phyloP scores from a whole-genome alignment of 352 stramenopile genomes.

The Globisporangium polare region DNA sequence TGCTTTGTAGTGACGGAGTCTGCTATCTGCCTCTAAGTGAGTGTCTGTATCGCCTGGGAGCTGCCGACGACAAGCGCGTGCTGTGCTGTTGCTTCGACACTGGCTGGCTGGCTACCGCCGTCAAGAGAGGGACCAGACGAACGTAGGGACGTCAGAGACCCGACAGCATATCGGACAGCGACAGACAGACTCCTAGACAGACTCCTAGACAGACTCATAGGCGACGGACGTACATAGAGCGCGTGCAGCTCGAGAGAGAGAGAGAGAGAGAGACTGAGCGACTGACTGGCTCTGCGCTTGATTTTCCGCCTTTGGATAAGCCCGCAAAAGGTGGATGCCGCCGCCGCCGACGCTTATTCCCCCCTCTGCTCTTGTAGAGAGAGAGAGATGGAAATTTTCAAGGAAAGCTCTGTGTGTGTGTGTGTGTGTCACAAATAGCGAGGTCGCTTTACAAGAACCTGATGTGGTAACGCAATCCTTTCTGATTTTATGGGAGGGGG shows the following conservation, averaged over 20 bases:
- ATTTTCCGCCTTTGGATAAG: neutral
- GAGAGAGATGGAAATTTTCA: neutral
- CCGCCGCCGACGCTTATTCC: no score
- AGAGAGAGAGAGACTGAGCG: neutral
- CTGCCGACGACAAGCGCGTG: neutral
- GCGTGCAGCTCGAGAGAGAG: slow-evolving; percentile 5
- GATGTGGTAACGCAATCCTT: no score
- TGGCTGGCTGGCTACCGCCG: neutral
- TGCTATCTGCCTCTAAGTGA: neutral
- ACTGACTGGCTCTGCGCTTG: slow-evolving; percentile 6
- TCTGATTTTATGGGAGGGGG: no score
- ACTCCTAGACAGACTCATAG: neutral
- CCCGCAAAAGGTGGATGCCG: no score
- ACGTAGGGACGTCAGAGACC: neutral
- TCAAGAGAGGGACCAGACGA: neutral
- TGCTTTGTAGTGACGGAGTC: slow-evolving; percentile 2
- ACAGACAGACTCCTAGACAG: neutral
- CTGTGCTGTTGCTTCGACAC: neutral
- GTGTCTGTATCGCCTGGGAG: neutral
- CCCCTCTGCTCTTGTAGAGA: neutral
- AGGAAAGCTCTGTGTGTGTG: no score
- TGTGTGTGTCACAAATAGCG: no score
- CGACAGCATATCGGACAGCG: neutral
- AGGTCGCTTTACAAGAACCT: no score
- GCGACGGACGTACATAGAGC: slow-evolving; percentile 3